Evolutionary conservation across 2,329 filamentous ascomycete species (phyloP).

Genomic region (Ophioceras dolichostomum): DNA sequence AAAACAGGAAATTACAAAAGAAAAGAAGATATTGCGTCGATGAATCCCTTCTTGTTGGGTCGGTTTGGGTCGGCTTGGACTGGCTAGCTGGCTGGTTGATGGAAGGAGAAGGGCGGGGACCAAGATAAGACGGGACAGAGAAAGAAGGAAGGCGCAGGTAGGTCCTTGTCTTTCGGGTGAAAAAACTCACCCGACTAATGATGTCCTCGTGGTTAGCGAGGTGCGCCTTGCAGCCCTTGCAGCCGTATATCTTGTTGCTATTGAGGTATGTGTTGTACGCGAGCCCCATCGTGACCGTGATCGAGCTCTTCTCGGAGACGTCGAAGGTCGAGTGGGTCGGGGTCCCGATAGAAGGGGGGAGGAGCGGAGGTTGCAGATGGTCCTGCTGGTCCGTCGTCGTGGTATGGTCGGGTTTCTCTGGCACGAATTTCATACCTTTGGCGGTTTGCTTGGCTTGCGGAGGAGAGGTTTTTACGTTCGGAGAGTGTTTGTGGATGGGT

Average conservation of each 20-base stretch:
- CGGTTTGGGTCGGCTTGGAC: no score
- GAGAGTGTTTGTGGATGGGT: no score
- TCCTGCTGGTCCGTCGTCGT: not conserved
- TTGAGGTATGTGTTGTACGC: slow-evolving; percentile 86
- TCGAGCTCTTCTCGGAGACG: not conserved
- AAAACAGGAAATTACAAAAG: not conserved
- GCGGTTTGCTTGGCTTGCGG: not conserved
- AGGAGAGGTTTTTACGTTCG: no score
- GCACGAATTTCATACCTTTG: not conserved
- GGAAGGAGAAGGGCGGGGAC: no score
- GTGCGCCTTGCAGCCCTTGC: slow-evolving; percentile 91
- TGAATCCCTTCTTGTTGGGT: no score
- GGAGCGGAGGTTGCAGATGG: not conserved
- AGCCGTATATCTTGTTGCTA: slow-evolving; percentile 79
- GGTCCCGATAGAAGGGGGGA: not conserved
- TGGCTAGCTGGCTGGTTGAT: no score
- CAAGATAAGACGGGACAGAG: slow-evolving; percentile 5
- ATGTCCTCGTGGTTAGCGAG: slow-evolving; percentile 93
- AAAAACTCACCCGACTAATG: slow-evolving; percentile 79
- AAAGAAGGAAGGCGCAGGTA: slow-evolving; percentile 2
- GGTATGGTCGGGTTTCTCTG: not conserved
- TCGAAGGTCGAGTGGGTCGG: not conserved
- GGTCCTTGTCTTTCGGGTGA: no score
- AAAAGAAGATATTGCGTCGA: no score
- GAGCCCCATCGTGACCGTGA: slow-evolving; percentile 55